phyloP scores from a whole-genome alignment of 768 basidiomycete species.

The Favolaschia claudopus region DNA sequence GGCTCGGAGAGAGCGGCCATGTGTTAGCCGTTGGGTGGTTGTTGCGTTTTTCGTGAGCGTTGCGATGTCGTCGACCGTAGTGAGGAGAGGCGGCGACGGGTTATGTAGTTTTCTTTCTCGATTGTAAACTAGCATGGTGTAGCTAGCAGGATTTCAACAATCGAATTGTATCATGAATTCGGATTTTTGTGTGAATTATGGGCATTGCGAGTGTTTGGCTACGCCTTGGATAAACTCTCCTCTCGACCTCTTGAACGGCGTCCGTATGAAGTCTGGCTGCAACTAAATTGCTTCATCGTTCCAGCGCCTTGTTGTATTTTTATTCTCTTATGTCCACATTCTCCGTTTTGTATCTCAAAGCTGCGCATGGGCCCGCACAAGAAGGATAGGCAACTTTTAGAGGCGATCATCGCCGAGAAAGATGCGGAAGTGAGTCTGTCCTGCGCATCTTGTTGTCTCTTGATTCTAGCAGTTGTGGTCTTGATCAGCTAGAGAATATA shows the following conservation, averaged over 20 bases:
- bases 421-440: conserved; percentile 3
- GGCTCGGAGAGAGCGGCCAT: conserved; percentile 33
- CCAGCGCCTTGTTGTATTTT: conserved; percentile 5
- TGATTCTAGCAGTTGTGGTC: too few relatives aligned
- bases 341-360: neutral
- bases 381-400: neutral
- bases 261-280: conserved; percentile 2
- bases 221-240: neutral
- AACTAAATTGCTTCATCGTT: neutral
- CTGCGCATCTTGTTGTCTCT: neutral
- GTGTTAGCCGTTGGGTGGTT: conserved; percentile 64
- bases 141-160: conserved; percentile 26
- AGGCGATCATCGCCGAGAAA: neutral
- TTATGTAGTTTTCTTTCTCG: conserved; percentile 7
- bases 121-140: conserved; percentile 21
- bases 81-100: conserved; percentile 12
- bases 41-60: conserved; percentile 42
- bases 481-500: neutral
- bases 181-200: neutral
- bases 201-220: neutral
- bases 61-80: neutral
- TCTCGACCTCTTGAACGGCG: neutral
- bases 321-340: neutral
- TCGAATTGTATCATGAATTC: conserved; percentile 1
- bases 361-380: neutral